phyloP scores from a whole-genome alignment of 345 rosid species.

The Microthlaspi erraticum region DNA sequence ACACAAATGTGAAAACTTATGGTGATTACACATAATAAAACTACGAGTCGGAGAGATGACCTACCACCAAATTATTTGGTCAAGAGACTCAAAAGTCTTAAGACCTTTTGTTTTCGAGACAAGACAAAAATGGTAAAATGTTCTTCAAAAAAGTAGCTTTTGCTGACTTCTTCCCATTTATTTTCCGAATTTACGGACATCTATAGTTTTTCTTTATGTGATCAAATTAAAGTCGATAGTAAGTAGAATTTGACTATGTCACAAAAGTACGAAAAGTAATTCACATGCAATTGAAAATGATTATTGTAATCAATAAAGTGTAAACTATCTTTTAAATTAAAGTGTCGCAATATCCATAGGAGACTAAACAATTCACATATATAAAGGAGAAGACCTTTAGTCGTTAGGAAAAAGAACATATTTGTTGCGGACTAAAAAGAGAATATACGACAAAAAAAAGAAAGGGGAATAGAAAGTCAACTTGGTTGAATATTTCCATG shows the following conservation, averaged over 20 bases:
- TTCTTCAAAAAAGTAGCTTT: constrained; percentile 11
- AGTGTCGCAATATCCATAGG: constrained; percentile 10
- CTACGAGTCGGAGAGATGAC: not conserved
- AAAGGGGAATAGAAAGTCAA: constrained; percentile 24
- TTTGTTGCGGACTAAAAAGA: not conserved
- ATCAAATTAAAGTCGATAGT: constrained; percentile 15
- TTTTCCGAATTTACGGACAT: constrained; percentile 8
- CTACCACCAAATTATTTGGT: constrained; percentile 23
- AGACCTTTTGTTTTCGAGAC: not conserved
- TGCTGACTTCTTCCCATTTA: constrained; percentile 31
- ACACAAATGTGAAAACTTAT: constrained; percentile 19
- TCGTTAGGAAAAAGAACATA: constrained; percentile 14
- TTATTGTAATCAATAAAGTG: constrained; percentile 1
- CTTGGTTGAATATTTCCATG: constrained; percentile 35
- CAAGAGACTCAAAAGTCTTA: not conserved
- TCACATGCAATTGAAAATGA: constrained; percentile 11
- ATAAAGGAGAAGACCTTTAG: constrained; percentile 32
- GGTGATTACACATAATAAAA: not conserved
- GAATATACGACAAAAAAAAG: constrained; percentile 8
- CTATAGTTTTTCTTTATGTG: not conserved
- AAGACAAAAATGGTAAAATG: not conserved
- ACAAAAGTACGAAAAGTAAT: constrained; percentile 4
- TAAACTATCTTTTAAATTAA: not conserved
- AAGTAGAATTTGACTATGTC: constrained; percentile 17
- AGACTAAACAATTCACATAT: not conserved